phyloP scores from a whole-genome alignment of 129 eudicot species.

The Chrysanthemum seticuspe region DNA sequence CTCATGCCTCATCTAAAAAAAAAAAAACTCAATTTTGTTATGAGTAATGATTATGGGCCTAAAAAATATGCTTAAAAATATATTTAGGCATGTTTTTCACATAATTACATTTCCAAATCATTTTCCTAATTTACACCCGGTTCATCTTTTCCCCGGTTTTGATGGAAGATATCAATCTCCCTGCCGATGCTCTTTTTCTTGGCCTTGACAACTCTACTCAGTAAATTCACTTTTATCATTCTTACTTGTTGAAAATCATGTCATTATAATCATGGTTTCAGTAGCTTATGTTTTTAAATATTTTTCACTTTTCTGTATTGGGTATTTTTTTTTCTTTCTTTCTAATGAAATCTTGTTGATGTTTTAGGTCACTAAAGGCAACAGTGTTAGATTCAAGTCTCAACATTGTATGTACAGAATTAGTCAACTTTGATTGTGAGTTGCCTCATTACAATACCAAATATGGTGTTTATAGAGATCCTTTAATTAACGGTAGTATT shows the following conservation, averaged over 20 bases:
- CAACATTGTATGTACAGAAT: slow-evolving; percentile 43
- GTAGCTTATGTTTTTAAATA: background rate
- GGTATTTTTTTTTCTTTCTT: background rate
- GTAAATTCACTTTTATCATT: slow-evolving; percentile 30
- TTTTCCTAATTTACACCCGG: no score
- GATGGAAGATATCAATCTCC: slow-evolving; percentile 57
- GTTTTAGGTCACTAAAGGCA: slow-evolving; percentile 62
- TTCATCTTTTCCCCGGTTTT: background rate
- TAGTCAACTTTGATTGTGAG: slow-evolving; percentile 55
- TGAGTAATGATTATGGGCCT: no score
- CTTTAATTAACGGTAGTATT: slow-evolving; percentile 51
- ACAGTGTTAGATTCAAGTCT: slow-evolving; percentile 60
- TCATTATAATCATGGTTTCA: background rate
- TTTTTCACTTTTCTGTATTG: background rate
- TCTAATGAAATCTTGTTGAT: background rate
- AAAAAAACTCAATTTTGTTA: no score
- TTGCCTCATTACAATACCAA: slow-evolving; percentile 72
- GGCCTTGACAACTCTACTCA: slow-evolving; percentile 74
- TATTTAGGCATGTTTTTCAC: no score
- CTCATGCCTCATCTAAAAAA: no score
- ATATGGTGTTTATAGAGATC: slow-evolving; percentile 65
- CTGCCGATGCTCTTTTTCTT: slow-evolving; percentile 52
- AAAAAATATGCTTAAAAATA: no score
- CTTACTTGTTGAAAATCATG: background rate
- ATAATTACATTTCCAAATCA: no score